phyloP scores from a whole-genome alignment of 108 stramenopile genomes.

The Aureococcus anophagefferens region DNA sequence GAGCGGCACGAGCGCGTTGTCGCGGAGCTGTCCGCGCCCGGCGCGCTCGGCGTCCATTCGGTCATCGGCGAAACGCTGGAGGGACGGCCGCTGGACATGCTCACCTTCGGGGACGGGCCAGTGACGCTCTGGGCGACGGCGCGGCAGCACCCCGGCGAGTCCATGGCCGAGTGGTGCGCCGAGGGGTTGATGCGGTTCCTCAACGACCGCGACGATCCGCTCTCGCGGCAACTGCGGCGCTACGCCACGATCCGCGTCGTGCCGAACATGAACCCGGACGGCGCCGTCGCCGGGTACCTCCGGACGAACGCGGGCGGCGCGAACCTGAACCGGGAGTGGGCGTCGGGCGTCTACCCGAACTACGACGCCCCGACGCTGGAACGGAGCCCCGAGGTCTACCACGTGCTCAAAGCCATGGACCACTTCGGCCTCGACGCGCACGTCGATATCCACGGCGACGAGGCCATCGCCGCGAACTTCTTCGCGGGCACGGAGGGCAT shows the following conservation, averaged over 20 bases:
- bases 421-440: background rate
- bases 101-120: background rate
- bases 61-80: conserved; percentile 6
- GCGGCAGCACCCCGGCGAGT: conserved; percentile 9
- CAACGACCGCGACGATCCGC: background rate
- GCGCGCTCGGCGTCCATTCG: background rate
- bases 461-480: conserved; percentile 4
- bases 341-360: background rate
- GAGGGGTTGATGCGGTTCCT: background rate
- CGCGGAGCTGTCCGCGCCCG: background rate
- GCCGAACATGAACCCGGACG: conserved; percentile 13
- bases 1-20: conserved; percentile 1
- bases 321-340: conserved; percentile 9
- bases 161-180: conserved; percentile 11
- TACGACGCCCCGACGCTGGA: conserved; percentile 7
- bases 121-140: background rate
- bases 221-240: background rate
- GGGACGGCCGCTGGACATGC: conserved; percentile 1
- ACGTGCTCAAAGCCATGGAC: background rate
- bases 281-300: background rate
- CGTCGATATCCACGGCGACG: conserved; percentile 8
- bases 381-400: conserved; percentile 3
- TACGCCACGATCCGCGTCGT: background rate
- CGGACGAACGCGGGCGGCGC: conserved; percentile 3
- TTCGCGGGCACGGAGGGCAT: conserved; percentile 8